phyloP scores from a whole-genome alignment of 2,329 filamentous ascomycete species.

The Paracorniculantispora psalliotae region DNA sequence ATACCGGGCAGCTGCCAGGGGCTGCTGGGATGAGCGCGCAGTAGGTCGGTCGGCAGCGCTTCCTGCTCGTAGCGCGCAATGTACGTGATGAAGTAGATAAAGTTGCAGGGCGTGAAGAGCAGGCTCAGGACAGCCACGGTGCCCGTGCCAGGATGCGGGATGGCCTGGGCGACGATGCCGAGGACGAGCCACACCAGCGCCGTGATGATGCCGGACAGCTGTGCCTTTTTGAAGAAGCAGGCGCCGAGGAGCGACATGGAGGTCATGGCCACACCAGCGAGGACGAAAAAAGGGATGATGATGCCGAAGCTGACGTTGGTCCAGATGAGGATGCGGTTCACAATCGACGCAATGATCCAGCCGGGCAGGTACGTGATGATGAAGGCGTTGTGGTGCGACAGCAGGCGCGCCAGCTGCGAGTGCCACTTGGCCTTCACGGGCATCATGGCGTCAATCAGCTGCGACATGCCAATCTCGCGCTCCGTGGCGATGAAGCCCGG shows the following conservation, averaged over 20 bases:
- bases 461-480: conserved; percentile 65
- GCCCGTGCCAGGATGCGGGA: conserved; percentile 53
- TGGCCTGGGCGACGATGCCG: conserved; percentile 72
- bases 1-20: conserved; percentile 64
- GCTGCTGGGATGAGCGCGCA: conserved; percentile 53
- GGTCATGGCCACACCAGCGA: conserved; percentile 66
- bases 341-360: conserved; percentile 37
- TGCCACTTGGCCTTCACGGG: conserved; percentile 51
- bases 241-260: conserved; percentile 73
- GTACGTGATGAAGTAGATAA: conserved; percentile 68
- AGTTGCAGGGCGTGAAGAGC: conserved; percentile 80
- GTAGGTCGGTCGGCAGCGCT: conserved; percentile 53
- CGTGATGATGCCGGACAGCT: conserved; percentile 72
- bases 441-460: conserved; percentile 74
- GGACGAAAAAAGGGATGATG: conserved; percentile 64
- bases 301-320: conserved; percentile 52
- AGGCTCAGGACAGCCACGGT: conserved; percentile 63
- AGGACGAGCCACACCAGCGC: conserved; percentile 66
- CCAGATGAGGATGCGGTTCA: conserved; percentile 22
- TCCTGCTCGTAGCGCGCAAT: conserved; percentile 67
- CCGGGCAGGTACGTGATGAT: conserved; percentile 56
- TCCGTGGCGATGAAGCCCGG: conserved; percentile 67
- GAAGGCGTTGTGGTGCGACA: conserved; percentile 64
- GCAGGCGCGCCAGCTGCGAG: conserved; percentile 26
- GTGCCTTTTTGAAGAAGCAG: conserved; percentile 73